Evolutionary conservation across 148 eudicot species (phyloP).

Genomic region (Cornus suecica): DNA sequence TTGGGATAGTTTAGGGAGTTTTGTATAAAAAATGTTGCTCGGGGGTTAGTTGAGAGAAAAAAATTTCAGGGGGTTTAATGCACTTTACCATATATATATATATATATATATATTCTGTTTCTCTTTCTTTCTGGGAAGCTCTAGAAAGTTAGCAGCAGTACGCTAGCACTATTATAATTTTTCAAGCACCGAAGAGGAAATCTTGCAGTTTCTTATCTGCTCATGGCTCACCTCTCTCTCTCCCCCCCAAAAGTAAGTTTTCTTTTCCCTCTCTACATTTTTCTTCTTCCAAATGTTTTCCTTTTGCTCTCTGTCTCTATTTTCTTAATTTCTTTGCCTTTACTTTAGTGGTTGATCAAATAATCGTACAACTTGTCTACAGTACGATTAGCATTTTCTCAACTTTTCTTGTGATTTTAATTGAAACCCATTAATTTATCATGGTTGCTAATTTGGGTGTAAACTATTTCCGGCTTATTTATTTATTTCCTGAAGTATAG

Average conservation of each 20-base stretch:
- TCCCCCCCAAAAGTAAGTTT: constrained; percentile 6
- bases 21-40: too few species aligned
- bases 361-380: not conserved
- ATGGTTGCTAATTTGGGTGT: not conserved
- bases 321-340: not conserved
- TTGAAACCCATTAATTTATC: not conserved
- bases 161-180: not conserved
- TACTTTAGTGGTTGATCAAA: not conserved
- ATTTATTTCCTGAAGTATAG: too few species aligned
- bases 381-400: not conserved
- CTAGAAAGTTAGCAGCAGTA: constrained; percentile 3
- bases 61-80: too few species aligned
- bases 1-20: too few species aligned
- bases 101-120: not conserved
- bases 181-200: not conserved
- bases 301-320: not conserved
- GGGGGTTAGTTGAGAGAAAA: too few species aligned
- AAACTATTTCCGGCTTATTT: not conserved
- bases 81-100: too few species aligned
- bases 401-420: not conserved
- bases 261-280: not conserved
- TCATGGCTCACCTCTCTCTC: not conserved
- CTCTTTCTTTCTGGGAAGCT: constrained; percentile 13
- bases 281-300: not conserved
- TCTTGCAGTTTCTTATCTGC: constrained; percentile 4